Percentiles rank a stretch among this genome's conserved stretches.
These are phyloP conservation scores for Solanum gandarillasii DNA, from an alignment of 257 asterid genomes.

Conservation along the genomic window DNA sequence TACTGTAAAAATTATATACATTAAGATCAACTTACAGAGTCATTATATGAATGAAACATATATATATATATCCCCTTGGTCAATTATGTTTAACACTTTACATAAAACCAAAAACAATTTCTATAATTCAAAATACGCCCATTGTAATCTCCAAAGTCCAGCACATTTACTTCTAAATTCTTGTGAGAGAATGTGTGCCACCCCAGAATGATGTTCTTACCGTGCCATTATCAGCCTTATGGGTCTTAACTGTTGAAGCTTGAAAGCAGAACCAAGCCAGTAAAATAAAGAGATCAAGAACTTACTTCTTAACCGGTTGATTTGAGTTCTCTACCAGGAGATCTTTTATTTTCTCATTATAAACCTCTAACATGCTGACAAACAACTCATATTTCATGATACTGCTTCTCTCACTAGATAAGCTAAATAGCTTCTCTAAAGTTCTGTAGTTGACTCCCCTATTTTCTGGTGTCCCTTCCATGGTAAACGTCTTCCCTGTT, in stretches of 20 bases:
- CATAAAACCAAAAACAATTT: not conserved
- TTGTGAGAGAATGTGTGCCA: not conserved
- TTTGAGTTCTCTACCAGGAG: slow-evolving; percentile 67
- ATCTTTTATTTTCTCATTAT: slow-evolving; percentile 94
- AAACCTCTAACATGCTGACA: slow-evolving; percentile 97
- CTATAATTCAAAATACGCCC: not conserved
- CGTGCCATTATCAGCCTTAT: not conserved
- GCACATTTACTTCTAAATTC: not conserved
- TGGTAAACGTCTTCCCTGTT: slow-evolving; percentile 68
- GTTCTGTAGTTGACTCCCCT: slow-evolving; percentile 92
- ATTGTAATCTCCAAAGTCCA: not conserved
- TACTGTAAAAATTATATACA: not conserved
- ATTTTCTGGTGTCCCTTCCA: slow-evolving; percentile 92
- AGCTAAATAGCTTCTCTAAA: slow-evolving; percentile 66
- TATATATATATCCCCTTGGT: not conserved
- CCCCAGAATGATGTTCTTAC: not conserved
- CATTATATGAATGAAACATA: not conserved
- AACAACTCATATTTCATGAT: slow-evolving; percentile 57
- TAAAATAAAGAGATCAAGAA: slow-evolving; percentile 2
- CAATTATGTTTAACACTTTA: not conserved
- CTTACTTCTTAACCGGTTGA: slow-evolving; percentile 83
- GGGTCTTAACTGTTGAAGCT: not conserved
- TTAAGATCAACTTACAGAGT: not conserved
- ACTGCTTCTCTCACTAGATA: slow-evolving; percentile 56
- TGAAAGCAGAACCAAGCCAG: not conserved